Evolutionary conservation across 495 filamentous ascomycete species (phyloP), one percentile per base, ranked within the genome.

Genomic region (Bathelium albidoporum): DNA sequence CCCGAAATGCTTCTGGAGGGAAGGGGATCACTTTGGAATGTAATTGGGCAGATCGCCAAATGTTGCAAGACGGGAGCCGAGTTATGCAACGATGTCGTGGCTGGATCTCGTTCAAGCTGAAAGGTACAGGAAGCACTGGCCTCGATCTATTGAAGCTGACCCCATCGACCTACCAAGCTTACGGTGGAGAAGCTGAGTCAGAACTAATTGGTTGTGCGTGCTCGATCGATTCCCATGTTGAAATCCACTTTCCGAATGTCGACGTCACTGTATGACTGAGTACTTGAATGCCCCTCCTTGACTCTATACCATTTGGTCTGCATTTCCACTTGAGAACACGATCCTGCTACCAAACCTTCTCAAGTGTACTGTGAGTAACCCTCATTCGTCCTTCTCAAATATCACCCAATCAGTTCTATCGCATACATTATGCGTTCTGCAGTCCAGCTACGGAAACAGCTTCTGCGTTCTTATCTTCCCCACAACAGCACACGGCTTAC

Each of bases 181-280:
- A n/a, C n/a, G n/a, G n/a, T n/a, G n/a, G n/a, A n/a, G n/a, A n/a
- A n/a, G n/a, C n/a, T n/a, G n/a, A n/a, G n/a, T n/a, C n/a, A 18
- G 44, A 49, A 18, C 10, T 16, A 20, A 20, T 5, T 49, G 10
- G 22, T 20, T 12, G 10, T 5, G 12, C 22, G 18, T 18, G 44
- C 16, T 29, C 49, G 49, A 55, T 55, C 49, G 49, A 55, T 55
- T 55, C 16, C 22, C 24, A 29, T 26, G 24, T 29, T 24, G 24
- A 29, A 55, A 55, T 55, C 49, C 49, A 55, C 49, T 28, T 55
- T 55, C 29, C 49, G 49, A 55, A 5, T 55, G 49, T 55, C 49
- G 49, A 55, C 49, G 49, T 55, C 49, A 55, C 16, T 55, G 43
- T 24, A n/a, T 20, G 22, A 55, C 16, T 55, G 43, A n/a, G 9